phyloP scores from a whole-genome alignment of 345 rosid genomes.

The Murraya paniculata region DNA sequence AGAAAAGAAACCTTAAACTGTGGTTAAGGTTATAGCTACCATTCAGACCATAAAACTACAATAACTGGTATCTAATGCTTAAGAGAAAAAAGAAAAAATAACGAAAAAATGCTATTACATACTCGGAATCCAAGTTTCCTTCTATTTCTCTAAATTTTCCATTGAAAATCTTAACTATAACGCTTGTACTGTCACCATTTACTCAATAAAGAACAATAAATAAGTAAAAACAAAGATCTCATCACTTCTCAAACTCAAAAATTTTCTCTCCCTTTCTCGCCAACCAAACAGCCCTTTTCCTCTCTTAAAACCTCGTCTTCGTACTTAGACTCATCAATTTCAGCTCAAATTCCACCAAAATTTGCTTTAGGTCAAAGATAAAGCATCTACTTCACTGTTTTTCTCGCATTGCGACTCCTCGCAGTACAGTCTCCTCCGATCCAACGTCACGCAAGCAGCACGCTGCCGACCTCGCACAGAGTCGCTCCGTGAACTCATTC shows the following conservation, averaged over 20 bases:
- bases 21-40: too few species aligned
- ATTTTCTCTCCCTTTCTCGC: conserved; percentile 7
- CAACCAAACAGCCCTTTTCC: conserved; percentile 1
- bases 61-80: too few species aligned
- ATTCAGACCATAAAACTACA: too few species aligned
- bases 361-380: conserved; percentile 28
- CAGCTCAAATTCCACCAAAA: neutral
- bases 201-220: too few species aligned
- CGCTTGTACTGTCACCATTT: too few species aligned
- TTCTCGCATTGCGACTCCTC: conserved; percentile 86
- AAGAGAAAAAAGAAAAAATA: too few species aligned
- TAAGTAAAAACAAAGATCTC: too few species aligned
- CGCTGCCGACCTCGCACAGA: conserved; percentile 14
- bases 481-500: conserved; percentile 17
- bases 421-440: conserved; percentile 67
- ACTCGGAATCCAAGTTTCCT: too few species aligned
- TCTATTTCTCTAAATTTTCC: too few species aligned
- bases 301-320: neutral
- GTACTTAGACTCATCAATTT: neutral
- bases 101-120: too few species aligned
- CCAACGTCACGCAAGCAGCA: conserved; percentile 30
- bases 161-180: too few species aligned
- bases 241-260: neutral
- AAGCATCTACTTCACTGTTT: conserved; percentile 86
- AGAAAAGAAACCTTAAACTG: too few species aligned